phyloP scores from a whole-genome alignment of 2,329 filamentous ascomycete species.

The Plectosphaerella cucumerina region DNA sequence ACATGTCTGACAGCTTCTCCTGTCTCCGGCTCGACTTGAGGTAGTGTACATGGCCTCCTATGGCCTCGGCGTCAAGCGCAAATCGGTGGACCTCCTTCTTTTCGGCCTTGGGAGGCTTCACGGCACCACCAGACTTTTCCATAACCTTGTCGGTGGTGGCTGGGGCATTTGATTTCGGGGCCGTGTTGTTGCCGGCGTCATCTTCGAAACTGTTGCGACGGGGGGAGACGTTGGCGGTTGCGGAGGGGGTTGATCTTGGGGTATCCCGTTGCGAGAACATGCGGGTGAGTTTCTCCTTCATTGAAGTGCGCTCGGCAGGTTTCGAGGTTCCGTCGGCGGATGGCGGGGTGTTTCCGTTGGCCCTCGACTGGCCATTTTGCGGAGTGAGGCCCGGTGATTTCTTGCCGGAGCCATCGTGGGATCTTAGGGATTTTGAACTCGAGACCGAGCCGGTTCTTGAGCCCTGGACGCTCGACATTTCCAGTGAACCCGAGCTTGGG shows the following conservation, averaged over 20 bases:
- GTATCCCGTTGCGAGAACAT: constrained; percentile 51
- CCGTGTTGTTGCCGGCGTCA: constrained; percentile 28
- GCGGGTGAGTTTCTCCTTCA: constrained; percentile 61
- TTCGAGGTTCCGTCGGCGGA: constrained; percentile 23
- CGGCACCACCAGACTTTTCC: constrained; percentile 21
- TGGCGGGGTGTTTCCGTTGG: constrained; percentile 17
- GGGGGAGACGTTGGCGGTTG: constrained; percentile 6
- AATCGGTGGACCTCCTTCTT: constrained; percentile 43
- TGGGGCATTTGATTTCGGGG: constrained; percentile 21
- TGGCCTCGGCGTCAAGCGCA: constrained; percentile 40
- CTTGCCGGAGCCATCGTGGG: constrained; percentile 34
- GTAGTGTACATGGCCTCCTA: constrained; percentile 79
- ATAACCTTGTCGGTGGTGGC: constrained; percentile 32
- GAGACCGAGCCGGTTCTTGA: constrained; percentile 26
- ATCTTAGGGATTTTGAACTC: constrained; percentile 47
- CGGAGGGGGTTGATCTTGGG: constrained; percentile 28
- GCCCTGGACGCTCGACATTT: not conserved
- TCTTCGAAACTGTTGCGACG: constrained; percentile 25
- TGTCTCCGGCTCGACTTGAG: constrained; percentile 87
- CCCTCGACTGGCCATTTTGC: constrained; percentile 29
- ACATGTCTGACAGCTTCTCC: constrained; percentile 91
- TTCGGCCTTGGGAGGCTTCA: constrained; percentile 30
- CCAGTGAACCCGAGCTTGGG: not conserved
- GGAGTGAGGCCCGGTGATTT: constrained; percentile 34
- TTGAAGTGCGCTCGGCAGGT: constrained; percentile 50